Conservation (phyloP, 768 basidiomycete genomes). For the Leccinum arenicola region DNA sequence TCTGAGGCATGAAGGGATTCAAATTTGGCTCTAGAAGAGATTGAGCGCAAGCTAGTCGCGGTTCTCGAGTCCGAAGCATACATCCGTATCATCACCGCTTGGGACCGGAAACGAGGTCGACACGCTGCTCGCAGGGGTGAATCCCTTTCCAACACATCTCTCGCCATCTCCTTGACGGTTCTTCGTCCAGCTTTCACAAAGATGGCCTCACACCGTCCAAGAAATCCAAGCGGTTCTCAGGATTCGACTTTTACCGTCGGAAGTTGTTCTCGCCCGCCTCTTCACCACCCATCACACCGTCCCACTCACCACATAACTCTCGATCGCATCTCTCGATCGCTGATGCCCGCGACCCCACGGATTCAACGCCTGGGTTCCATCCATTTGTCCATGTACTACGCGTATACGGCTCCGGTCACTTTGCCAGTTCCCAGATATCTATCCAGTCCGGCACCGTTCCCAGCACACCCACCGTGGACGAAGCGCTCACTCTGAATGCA, state of each 20-base stretch:
- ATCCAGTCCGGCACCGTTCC: constrained; percentile 36
- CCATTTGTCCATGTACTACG: constrained; percentile 94
- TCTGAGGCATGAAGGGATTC: constrained; percentile 92
- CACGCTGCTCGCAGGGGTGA: constrained; percentile 47
- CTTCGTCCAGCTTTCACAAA: constrained; percentile 42
- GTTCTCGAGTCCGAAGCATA: constrained; percentile 82
- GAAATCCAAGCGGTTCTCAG: constrained; percentile 86
- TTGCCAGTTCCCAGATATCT: constrained; percentile 88
- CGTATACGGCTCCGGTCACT: constrained; percentile 91
- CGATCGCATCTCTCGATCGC: constrained; percentile 51
- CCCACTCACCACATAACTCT: constrained; percentile 60
- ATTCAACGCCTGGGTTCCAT: constrained; percentile 92
- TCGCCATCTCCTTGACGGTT: constrained; percentile 58
- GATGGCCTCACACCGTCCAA: constrained; percentile 45
- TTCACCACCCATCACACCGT: constrained; percentile 50
- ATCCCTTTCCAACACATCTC: constrained; percentile 64
- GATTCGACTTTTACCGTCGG: constrained; percentile 89
- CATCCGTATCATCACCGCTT: constrained; percentile 64
- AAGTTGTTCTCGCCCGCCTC: constrained; percentile 71
- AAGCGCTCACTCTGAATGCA: constrained; percentile 14
- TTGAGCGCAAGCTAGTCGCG: constrained; percentile 66
- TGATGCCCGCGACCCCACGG: constrained; percentile 53
- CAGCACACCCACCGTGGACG: constrained; percentile 19
- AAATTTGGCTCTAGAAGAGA: constrained; percentile 90
- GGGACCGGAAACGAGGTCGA: constrained; percentile 68